These are phyloP conservation scores for Mucor piriformis DNA, from an alignment of 371 early-diverging fungal species.

Conservation along the genomic window DNA sequence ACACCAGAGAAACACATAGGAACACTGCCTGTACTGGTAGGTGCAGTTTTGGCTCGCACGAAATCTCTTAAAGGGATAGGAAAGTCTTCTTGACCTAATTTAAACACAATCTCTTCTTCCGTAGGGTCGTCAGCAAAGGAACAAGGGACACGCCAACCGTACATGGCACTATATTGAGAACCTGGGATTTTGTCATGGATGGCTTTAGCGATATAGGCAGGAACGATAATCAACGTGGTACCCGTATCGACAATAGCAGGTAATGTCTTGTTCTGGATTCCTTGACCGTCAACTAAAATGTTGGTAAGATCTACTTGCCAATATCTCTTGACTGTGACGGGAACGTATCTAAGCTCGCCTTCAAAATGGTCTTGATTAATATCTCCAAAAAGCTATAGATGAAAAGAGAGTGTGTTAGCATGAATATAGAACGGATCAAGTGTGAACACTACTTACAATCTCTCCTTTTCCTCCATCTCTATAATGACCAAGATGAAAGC, in stretches of 20 bases:
- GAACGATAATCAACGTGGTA: constrained; percentile 39
- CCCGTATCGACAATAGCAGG: constrained; percentile 59
- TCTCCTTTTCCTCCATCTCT: constrained; percentile 43
- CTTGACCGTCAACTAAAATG: constrained; percentile 33
- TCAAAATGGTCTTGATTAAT: constrained; percentile 38
- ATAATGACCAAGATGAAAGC: constrained; percentile 38
- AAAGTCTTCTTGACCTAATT: constrained; percentile 30
- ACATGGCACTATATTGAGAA: constrained; percentile 32
- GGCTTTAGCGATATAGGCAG: constrained; percentile 35
- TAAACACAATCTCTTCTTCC: constrained; percentile 17
- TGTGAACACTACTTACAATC: constrained; percentile 45
- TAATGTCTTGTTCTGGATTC: constrained; percentile 16
- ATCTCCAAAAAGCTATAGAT: constrained; percentile 36
- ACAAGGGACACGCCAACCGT: constrained; percentile 57
- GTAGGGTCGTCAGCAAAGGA: constrained; percentile 4
- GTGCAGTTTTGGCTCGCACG: constrained; percentile 24
- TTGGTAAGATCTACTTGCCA: constrained; percentile 56
- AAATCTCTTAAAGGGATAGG: constrained; percentile 23
- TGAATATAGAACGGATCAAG: too few relatives aligned
- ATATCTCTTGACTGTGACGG: constrained; percentile 41
- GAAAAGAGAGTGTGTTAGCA: too few relatives aligned
- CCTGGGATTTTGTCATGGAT: constrained; percentile 54
- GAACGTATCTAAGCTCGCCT: constrained; percentile 50
- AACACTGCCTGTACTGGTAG: neutral
- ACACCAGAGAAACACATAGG: constrained; percentile 43